Evolutionary conservation across 352 stramenopile species (phyloP), one percentile per base, ranked within the genome.

Genomic region (Phytophthora tubulina): DNA sequence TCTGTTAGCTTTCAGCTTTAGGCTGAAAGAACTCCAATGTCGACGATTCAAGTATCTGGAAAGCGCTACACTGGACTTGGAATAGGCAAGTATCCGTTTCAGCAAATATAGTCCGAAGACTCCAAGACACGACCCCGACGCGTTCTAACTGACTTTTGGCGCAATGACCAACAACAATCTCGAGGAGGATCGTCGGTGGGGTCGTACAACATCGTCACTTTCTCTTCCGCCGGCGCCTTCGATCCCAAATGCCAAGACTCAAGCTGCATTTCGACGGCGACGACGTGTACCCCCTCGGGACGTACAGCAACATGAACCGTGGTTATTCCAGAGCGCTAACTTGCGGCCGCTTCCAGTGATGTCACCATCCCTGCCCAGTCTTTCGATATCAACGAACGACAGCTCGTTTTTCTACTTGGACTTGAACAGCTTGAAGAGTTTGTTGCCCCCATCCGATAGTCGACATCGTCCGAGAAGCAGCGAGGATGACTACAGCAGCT

Each of bases 371-470:
- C 30, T 66, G 41, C 62, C 67, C 14, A 67, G 56, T 57, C 61
- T 79, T n/a, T 67, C 67, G 9, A 8, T 65, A 14, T 73, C 67
- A 50, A 15, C 51, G 3, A 72, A 62, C 30, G 62, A 79, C 6
- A 82, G 50, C 39, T 76, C 76, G n/a, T 67, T 85, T 15, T 94
- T 94, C 46, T 92, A 90, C 73, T 66, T 94, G 51, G 83, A 94
- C 21, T 70, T 85, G 42, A 67, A 90, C 27, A 90, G 80, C 36
- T 74, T 94, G 17, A 86, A 85, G 41, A 89, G 78, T 46, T 73
- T 94, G 30, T 44, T 92, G 1, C 84, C 84, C 30, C 73, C 50
- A 15, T 60, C 60, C 17, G 59, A 70, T 17, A 4, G n/a, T 39
- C 42, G 68, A 48, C 31, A 53, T 67, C 69, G 69, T n/a, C 63